Evolutionary conservation across 208 protist genomes (phyloP).

Genomic region (Acanthamoeba culbertsoni): DNA sequence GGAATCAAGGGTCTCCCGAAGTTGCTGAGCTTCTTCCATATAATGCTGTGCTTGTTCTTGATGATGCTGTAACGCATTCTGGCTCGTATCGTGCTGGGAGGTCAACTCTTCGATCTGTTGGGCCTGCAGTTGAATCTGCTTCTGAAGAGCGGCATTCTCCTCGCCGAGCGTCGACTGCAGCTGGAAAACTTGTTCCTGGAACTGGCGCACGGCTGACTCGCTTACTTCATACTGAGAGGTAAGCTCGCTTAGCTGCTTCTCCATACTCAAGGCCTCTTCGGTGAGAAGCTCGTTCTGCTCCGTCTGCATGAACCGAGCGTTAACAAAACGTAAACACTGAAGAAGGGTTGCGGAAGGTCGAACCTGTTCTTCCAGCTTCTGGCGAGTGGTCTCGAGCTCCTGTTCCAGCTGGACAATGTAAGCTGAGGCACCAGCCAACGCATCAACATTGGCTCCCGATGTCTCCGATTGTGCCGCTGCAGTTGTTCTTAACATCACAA

Average conservation of each 20-base stretch:
- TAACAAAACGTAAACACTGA: not conserved
- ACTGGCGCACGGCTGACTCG: not conserved
- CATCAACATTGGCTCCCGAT: not conserved
- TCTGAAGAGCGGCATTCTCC: not conserved
- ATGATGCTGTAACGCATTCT: not conserved
- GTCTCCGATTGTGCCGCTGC: not conserved
- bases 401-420: conserved; percentile 27
- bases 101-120: not conserved
- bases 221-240: conserved; percentile 13
- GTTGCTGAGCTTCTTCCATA: not conserved
- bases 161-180: not conserved
- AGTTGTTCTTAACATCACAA: no score
- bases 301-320: not conserved
- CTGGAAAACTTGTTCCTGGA: not conserved
- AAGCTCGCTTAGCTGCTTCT: not conserved
- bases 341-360: not conserved
- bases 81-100: not conserved
- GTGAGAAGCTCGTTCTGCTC: conserved; percentile 54
- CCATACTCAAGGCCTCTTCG: conserved; percentile 29
- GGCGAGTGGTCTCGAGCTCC: not conserved
- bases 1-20: not conserved
- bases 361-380: conserved; percentile 42
- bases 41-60: not conserved
- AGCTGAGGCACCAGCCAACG: not conserved
- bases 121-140: not conserved